phyloP scores from a whole-genome alignment of 2,329 filamentous ascomycete genomes.

The Daldinia eschscholtzii region DNA sequence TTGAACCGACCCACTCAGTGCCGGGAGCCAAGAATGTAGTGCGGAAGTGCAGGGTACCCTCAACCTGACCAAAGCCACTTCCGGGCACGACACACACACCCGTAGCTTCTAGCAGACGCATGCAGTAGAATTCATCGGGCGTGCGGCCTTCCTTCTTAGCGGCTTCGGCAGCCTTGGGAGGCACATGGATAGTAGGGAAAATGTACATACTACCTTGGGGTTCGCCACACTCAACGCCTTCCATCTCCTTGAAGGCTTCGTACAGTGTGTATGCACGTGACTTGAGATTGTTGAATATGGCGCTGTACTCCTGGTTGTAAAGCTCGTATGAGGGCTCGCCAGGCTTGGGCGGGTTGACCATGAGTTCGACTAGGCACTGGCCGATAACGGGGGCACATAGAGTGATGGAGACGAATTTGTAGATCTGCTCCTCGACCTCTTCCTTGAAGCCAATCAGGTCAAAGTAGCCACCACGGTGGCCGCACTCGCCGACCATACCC shows the following conservation, averaged over 20 bases:
- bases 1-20: constrained; percentile 90
- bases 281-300: constrained; percentile 82
- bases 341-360: constrained; percentile 92
- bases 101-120: constrained; percentile 90
- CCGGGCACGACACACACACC: constrained; percentile 95
- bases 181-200: constrained; percentile 91
- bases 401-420: constrained; percentile 98
- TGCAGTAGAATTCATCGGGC: constrained; percentile 94
- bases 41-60: constrained; percentile 90
- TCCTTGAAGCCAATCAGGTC: constrained; percentile 91
- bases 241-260: constrained; percentile 92
- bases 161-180: constrained; percentile 79
- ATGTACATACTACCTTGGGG: constrained; percentile 99
- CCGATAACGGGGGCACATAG: constrained; percentile 95
- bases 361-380: constrained; percentile 95
- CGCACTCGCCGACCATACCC: constrained; percentile 99
- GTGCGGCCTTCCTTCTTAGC: constrained; percentile 79
- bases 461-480: constrained; percentile 97
- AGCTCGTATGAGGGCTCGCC: constrained; percentile 87
- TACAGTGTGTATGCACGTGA: constrained; percentile 87
- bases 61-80: constrained; percentile 92
- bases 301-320: constrained; percentile 87
- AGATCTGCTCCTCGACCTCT: constrained; percentile 90
- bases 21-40: constrained; percentile 97
- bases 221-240: constrained; percentile 89